phyloP scores from a whole-genome alignment of 2,329 filamentous ascomycete genomes.

The Colletotrichum incanum region DNA sequence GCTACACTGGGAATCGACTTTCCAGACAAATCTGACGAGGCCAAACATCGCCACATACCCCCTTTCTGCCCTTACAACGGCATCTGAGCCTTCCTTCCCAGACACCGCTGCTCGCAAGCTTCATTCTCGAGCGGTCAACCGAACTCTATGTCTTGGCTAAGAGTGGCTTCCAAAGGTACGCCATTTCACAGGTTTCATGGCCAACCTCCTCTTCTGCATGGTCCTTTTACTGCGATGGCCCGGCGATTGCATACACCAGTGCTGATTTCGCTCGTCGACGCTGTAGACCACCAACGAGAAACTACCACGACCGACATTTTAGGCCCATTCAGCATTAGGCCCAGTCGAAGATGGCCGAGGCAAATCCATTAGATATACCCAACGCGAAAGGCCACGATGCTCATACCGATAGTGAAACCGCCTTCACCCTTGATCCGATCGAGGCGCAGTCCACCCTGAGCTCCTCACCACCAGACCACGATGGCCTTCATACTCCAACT shows the following conservation, averaged over 20 bases:
- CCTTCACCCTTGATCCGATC: conserved; percentile 60
- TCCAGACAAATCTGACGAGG: background rate
- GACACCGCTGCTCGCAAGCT: background rate
- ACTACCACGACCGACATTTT: background rate
- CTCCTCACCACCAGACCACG: conserved; percentile 61
- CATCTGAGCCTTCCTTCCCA: background rate
- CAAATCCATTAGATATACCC: conserved; percentile 51
- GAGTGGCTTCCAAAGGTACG: conserved; percentile 1
- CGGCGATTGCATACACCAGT: background rate
- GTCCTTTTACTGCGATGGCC: background rate
- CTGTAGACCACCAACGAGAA: conserved; percentile 1
- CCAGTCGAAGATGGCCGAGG: conserved; percentile 51
- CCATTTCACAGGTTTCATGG: no score
- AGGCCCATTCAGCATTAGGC: background rate
- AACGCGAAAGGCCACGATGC: conserved; percentile 55
- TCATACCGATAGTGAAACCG: conserved; percentile 60
- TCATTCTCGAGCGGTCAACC: background rate
- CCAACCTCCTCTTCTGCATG: background rate
- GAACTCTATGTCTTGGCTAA: conserved; percentile 1
- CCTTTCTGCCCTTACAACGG: background rate
- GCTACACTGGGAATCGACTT: background rate
- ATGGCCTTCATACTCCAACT: conserved; percentile 65
- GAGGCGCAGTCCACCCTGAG: conserved; percentile 57
- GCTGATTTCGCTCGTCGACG: background rate
- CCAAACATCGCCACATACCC: background rate